Percentiles rank a stretch among this genome's conserved stretches.
Evolutionary conservation across 1,139 yeast genomes (phyloP).

Genomic region (Hansenula sp.): DNA sequence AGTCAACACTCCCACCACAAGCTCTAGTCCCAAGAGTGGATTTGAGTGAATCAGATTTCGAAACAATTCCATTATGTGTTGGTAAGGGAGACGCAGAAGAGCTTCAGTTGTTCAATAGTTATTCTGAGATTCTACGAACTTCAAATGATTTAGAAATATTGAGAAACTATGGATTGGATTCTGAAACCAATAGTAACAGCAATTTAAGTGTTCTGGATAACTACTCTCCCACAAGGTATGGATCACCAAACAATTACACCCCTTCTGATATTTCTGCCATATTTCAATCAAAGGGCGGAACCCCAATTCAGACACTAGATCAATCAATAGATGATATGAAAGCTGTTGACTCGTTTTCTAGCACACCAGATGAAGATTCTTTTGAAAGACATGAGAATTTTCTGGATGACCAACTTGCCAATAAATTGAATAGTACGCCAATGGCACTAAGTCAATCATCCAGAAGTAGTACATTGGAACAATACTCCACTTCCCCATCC

Average conservation of each 20-base stretch:
- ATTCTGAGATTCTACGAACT: conserved; percentile 3
- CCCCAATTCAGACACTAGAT: neutral
- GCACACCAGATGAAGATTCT: neutral
- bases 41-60: conserved; percentile 3
- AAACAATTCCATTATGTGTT: conserved; percentile 13
- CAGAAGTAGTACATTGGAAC: neutral
- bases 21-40: neutral
- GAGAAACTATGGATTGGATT: neutral
- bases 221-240: neutral
- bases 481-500: conserved; percentile 11
- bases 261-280: neutral
- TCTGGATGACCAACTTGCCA: neutral
- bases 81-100: conserved; percentile 18
- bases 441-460: neutral
- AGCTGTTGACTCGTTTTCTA: neutral
- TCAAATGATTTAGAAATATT: conserved; percentile 1
- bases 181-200: neutral
- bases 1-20: neutral
- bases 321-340: neutral
- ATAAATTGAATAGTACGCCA: neutral
- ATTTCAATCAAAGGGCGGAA: neutral
- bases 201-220: neutral
- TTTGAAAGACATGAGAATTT: neutral
- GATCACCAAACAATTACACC: neutral
- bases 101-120: conserved; percentile 5